phyloP scores from a whole-genome alignment of 768 basidiomycete genomes.

The Hortiboletus flavorubellus region DNA sequence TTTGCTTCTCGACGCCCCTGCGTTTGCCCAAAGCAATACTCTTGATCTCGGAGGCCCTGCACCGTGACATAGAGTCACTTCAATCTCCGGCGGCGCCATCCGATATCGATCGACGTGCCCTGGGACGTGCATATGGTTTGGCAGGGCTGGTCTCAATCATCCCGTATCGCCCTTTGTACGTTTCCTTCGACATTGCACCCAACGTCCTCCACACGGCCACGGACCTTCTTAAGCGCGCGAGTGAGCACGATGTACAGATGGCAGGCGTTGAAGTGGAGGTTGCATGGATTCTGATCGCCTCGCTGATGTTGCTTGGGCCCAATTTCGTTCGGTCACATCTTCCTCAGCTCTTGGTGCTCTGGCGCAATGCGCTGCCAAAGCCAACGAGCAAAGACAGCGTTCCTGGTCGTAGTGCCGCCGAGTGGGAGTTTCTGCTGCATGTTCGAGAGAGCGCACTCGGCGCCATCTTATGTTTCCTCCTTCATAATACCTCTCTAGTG shows the following conservation, averaged over 20 bases:
- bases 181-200: constrained; percentile 89
- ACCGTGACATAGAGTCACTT: constrained; percentile 75
- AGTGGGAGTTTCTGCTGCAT: constrained; percentile 90
- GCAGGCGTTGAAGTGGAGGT: constrained; percentile 87
- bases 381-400: constrained; percentile 82
- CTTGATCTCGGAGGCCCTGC: constrained; percentile 74
- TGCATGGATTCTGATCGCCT: constrained; percentile 89
- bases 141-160: constrained; percentile 84
- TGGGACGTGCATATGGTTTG: constrained; percentile 90
- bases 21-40: constrained; percentile 79
- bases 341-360: constrained; percentile 90
- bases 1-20: constrained; percentile 86
- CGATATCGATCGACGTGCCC: constrained; percentile 65
- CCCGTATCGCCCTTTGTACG: constrained; percentile 85
- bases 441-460: constrained; percentile 89
- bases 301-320: constrained; percentile 88
- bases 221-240: constrained; percentile 83
- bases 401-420: constrained; percentile 61
- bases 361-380: constrained; percentile 97
- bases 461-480: constrained; percentile 84
- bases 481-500: constrained; percentile 75
- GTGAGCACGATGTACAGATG: constrained; percentile 83
- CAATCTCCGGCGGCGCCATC: constrained; percentile 67
- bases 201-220: constrained; percentile 91
- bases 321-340: constrained; percentile 93